These are phyloP conservation scores for Blepharisma undulans DNA, from an alignment of 169 alveolate genomes.

Conservation along the genomic window DNA sequence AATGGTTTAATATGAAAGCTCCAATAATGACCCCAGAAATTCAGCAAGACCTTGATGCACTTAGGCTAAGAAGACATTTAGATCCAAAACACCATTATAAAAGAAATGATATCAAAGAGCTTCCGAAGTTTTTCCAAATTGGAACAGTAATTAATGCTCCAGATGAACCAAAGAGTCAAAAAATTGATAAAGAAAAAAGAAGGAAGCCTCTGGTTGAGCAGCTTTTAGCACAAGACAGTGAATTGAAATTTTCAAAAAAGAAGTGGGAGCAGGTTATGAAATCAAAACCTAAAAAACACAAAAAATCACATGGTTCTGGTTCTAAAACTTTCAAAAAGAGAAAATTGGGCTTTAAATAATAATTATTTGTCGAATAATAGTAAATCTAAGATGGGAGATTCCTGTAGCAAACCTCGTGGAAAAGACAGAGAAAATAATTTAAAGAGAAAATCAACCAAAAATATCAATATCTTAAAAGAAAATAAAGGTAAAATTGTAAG, in stretches of 20 bases:
- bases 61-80: slow-evolving; percentile 7
- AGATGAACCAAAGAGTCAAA: slow-evolving; percentile 1
- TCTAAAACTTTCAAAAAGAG: background rate
- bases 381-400: background rate
- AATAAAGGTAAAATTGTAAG: background rate
- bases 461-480: background rate
- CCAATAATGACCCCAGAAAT: slow-evolving; percentile 41
- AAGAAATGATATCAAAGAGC: slow-evolving; percentile 15
- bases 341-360: slow-evolving; percentile 17
- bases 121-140: slow-evolving; percentile 38
- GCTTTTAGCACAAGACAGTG: slow-evolving; percentile 10
- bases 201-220: slow-evolving; percentile 30
- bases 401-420: background rate
- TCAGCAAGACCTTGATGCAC: slow-evolving; percentile 21
- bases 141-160: slow-evolving; percentile 23
- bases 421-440: background rate
- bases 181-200: slow-evolving; percentile 14
- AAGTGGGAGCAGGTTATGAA: slow-evolving; percentile 22
- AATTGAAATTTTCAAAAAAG: slow-evolving; percentile 5
- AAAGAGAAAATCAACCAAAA: background rate
- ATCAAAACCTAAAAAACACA: slow-evolving; percentile 10
- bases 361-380: background rate
- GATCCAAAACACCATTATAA: slow-evolving; percentile 37
- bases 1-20: slow-evolving; percentile 33
- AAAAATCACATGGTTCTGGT: background rate